Evolutionary conservation across 441 rosid species (phyloP).

Genomic region (Populus trichocarpa): DNA sequence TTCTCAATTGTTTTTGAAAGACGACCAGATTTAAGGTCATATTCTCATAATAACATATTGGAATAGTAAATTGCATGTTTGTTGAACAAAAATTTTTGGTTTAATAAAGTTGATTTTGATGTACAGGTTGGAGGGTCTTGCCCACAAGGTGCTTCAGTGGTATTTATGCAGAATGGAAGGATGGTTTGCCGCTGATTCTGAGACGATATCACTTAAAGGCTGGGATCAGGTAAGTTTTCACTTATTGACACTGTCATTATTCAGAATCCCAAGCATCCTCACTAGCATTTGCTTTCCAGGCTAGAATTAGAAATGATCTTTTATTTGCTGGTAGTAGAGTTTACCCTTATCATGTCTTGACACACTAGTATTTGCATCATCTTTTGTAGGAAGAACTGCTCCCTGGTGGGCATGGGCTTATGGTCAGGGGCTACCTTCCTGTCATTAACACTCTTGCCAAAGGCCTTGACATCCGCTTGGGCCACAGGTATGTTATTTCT

Average conservation of each 20-base stretch:
- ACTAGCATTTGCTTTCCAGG: background rate
- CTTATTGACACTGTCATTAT: background rate
- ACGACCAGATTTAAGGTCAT: slow-evolving; percentile 75
- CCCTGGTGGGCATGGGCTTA: slow-evolving; percentile 98
- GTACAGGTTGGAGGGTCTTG: slow-evolving; percentile 76
- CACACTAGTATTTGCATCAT: background rate
- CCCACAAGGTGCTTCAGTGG: slow-evolving; percentile 92
- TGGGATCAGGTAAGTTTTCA: slow-evolving; percentile 73
- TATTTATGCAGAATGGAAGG: slow-evolving; percentile 98
- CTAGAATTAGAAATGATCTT: background rate
- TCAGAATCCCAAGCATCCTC: background rate
- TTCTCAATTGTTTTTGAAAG: slow-evolving; percentile 72
- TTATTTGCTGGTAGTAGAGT: background rate
- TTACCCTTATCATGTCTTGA: background rate
- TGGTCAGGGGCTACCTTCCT: slow-evolving; percentile 95
- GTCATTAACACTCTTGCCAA: slow-evolving; percentile 92
- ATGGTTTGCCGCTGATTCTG: slow-evolving; percentile 99
- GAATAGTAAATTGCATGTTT: background rate
- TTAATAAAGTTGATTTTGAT: slow-evolving; percentile 13
- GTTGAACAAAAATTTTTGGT: background rate
- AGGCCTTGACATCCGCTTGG: slow-evolving; percentile 82
- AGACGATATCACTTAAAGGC: slow-evolving; percentile 73
- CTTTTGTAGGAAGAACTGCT: slow-evolving; percentile 69
- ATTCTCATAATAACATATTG: background rate
- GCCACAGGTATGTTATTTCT: slow-evolving; percentile 49